phyloP scores from a whole-genome alignment of 140 eudicot species.

The Senecio squalidus region DNA sequence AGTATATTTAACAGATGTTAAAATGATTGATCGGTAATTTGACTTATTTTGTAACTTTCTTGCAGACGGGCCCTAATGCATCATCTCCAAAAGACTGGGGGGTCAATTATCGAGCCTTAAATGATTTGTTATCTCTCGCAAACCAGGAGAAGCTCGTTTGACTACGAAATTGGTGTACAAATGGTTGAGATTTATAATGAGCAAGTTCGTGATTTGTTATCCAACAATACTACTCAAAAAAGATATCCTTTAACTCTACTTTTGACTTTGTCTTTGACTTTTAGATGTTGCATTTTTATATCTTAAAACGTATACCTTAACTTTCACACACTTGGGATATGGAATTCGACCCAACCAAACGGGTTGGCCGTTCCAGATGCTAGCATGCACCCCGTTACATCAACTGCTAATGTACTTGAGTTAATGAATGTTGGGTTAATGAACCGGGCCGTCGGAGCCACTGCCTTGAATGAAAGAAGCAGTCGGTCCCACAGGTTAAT shows the following conservation, averaged over 20 bases:
- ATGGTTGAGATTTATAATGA: conserved; percentile 93
- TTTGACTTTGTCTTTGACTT: neutral
- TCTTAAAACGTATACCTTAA: conserved; percentile 45
- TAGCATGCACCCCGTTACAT: conserved; percentile 78
- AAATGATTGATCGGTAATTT: neutral
- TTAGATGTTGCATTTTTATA: neutral
- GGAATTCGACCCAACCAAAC: conserved; percentile 75
- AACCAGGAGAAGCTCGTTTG: conserved; percentile 54
- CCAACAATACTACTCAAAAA: conserved; percentile 37
- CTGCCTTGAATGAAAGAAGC: conserved; percentile 86
- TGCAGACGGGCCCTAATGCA: conserved; percentile 63
- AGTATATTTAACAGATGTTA: neutral
- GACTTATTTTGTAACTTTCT: neutral
- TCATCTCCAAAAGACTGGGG: conserved; percentile 78
- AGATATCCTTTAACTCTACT: conserved; percentile 62
- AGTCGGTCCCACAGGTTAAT: conserved; percentile 89
- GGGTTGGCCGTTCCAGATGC: conserved; percentile 94
- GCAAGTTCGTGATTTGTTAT: conserved; percentile 82
- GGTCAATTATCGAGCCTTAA: conserved; percentile 81
- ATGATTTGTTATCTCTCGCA: conserved; percentile 79
- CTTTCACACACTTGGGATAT: conserved; percentile 83
- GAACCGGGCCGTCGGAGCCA: conserved; percentile 89
- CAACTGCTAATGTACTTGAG: conserved; percentile 70
- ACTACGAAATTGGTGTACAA: conserved; percentile 80
- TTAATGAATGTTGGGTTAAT: conserved; percentile 71